Conservation (phyloP, 495 filamentous ascomycete species). For the Cercophora newfieldiana region DNA sequence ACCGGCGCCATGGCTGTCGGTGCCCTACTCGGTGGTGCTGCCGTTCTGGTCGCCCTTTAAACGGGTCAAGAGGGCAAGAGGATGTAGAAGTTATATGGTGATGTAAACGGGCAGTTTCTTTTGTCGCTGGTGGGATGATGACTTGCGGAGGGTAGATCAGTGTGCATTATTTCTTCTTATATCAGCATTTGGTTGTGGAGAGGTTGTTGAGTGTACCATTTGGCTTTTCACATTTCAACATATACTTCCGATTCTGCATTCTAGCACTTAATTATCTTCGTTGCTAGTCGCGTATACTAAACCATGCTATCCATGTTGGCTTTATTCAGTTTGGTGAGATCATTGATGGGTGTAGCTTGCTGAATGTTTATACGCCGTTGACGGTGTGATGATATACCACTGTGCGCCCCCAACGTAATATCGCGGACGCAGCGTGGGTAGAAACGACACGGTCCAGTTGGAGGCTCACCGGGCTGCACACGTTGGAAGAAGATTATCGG, state of each 20-base stretch:
- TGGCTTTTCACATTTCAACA: neutral
- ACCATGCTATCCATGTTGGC: too few relatives aligned
- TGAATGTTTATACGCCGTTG: too few relatives aligned
- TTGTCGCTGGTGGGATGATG: neutral
- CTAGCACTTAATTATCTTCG: neutral
- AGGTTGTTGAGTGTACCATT: neutral
- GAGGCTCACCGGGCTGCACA: too few relatives aligned
- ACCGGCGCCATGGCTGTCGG: slow-evolving; percentile 40
- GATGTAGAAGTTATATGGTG: too few relatives aligned
- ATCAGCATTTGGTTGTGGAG: slow-evolving; percentile 1
- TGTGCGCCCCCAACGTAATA: too few relatives aligned
- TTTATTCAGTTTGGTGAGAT: too few relatives aligned
- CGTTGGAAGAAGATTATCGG: too few relatives aligned
- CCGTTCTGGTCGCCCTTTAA: slow-evolving; percentile 33
- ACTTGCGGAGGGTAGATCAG: neutral
- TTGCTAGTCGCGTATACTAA: neutral
- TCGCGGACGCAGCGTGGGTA: too few relatives aligned
- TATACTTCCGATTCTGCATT: neutral
- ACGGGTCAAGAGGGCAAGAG: neutral
- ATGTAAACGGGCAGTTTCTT: neutral
- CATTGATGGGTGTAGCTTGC: too few relatives aligned
- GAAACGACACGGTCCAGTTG: too few relatives aligned
- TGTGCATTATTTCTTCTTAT: neutral
- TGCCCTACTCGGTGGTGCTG: slow-evolving; percentile 40
- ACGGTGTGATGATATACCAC: too few relatives aligned